phyloP scores from a whole-genome alignment of 1,139 yeast genomes.

The Diutina siamensis region DNA sequence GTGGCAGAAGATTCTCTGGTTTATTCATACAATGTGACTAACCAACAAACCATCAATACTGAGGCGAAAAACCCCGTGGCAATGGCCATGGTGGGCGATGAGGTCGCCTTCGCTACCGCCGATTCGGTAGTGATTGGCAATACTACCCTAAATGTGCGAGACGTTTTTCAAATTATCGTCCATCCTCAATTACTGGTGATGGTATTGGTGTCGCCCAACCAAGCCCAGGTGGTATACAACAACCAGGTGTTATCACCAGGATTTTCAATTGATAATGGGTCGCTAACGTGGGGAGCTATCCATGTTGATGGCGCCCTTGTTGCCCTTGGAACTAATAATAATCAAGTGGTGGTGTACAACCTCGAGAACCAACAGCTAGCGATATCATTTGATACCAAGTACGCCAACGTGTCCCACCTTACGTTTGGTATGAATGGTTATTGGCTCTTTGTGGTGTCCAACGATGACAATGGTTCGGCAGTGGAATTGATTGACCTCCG shows the following conservation, averaged over 20 bases:
- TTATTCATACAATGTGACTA: not conserved
- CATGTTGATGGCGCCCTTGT: slow-evolving; percentile 60
- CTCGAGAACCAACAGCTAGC: slow-evolving; percentile 28
- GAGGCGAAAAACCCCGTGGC: not conserved
- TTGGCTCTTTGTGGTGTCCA: slow-evolving; percentile 34
- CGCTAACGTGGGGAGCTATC: slow-evolving; percentile 25
- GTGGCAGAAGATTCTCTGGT: not conserved
- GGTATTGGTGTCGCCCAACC: not conserved
- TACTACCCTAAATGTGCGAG: not conserved
- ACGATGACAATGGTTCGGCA: slow-evolving; percentile 11
- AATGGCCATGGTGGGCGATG: not conserved
- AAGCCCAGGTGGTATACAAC: not conserved
- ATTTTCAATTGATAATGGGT: not conserved
- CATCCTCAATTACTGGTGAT: not conserved
- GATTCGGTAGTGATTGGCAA: not conserved
- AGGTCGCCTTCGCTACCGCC: not conserved
- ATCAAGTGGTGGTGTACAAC: slow-evolving; percentile 31
- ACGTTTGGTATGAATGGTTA: slow-evolving; percentile 61
- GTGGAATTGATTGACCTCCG: slow-evolving; percentile 50
- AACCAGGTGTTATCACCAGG: not conserved
- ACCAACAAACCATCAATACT: not conserved
- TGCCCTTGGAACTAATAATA: slow-evolving; percentile 33
- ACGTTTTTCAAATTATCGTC: not conserved
- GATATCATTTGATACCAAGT: slow-evolving; percentile 22
- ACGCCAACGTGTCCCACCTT: slow-evolving; percentile 23